Conservation (phyloP, 2,329 filamentous ascomycete species). For the Emergomyces pasteurianus region DNA sequence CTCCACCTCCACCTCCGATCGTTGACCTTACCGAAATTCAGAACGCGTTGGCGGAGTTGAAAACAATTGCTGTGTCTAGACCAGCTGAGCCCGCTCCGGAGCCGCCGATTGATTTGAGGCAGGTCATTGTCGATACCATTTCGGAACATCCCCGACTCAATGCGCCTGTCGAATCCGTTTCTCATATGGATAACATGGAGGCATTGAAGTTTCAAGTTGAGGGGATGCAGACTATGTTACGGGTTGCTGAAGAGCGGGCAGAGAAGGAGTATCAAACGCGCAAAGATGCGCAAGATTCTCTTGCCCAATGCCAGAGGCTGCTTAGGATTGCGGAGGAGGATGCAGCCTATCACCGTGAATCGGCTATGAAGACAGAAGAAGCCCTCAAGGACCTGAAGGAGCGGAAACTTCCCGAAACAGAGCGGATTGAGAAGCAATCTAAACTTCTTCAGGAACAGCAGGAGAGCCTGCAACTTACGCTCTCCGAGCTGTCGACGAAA, state of each 20-base stretch:
- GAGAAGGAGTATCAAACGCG: slow-evolving; percentile 54
- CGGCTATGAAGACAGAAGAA: slow-evolving; percentile 53
- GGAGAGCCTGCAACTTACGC: slow-evolving; percentile 40
- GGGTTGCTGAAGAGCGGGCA: slow-evolving; percentile 49
- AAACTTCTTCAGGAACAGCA: slow-evolving; percentile 59
- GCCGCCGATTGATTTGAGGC: slow-evolving; percentile 43
- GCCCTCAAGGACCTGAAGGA: slow-evolving; percentile 53
- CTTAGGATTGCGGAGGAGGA: slow-evolving; percentile 54
- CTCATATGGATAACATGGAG: slow-evolving; percentile 37
- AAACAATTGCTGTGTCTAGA: slow-evolving; percentile 11
- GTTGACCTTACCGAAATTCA: slow-evolving; percentile 29
- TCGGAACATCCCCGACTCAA: slow-evolving; percentile 44
- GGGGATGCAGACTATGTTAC: slow-evolving; percentile 58
- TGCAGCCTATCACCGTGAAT: slow-evolving; percentile 34
- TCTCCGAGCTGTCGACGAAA: slow-evolving; percentile 44
- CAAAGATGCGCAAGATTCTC: slow-evolving; percentile 57
- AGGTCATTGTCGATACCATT: slow-evolving; percentile 52
- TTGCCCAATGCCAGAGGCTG: slow-evolving; percentile 59
- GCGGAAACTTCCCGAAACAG: slow-evolving; percentile 57
- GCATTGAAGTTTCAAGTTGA: slow-evolving; percentile 46
- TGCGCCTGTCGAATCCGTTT: slow-evolving; percentile 38
- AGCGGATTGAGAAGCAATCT: slow-evolving; percentile 51
- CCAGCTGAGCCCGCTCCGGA: slow-evolving; percentile 20
- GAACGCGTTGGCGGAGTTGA: slow-evolving; percentile 25
- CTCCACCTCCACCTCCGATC: background rate